Base-by-base conservation (phyloP, 345 rosid genomes). In the Eucalyptus dawsonii region DNA sequence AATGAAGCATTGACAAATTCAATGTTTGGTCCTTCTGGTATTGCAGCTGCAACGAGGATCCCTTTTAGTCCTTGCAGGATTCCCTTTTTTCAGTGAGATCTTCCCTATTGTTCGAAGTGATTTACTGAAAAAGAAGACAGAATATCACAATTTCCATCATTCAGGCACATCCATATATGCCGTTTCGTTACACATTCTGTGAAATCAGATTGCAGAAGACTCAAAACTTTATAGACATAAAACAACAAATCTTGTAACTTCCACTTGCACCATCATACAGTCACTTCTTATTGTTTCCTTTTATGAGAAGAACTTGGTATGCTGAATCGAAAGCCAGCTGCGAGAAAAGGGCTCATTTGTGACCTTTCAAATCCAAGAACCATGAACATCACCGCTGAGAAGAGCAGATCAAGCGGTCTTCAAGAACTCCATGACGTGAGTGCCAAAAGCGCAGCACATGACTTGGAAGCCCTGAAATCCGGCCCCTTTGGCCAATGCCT, bases 401-500 rank as follows among this genome's bases (percentile, higher is more conserved):
- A 76, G 85, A 76, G 29, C 47, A 76, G 56, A 37, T 93, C 76
- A 95, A 50, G 89, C 91, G 67, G 53, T 90, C 92, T 97, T 97
- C 88, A 94, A 92, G 88, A 97, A 95, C 90, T 97, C 99, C 94
- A 97, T 97, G 88, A 97, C 62, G 85, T 95, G 60, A 51, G 93
- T 92, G 89, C 93, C 94, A 69, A 95, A 94, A 80, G 97, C 99
- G 31, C 62, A 86, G 87, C 99, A 95, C 27, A 80, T 89, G 2
- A 97, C 97, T 49, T 87, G 90, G 92, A 97, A 95, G 8, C 97
- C 97, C 50, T 94, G 91, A 80, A 97, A 97, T 14, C 99, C 99
- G 15, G 98, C 94, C 85, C 87, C 95, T 90, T 92, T 93, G 6
- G 98, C 99, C 85, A 97, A 91, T 27, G 95, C 94, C 93, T 93